A percentile compares a stretch with the other conserved stretches of the same genome.
Evolutionary conservation across 2,329 filamentous ascomycete genomes (phyloP).

Genomic region (Tolypocladium amazonense): DNA sequence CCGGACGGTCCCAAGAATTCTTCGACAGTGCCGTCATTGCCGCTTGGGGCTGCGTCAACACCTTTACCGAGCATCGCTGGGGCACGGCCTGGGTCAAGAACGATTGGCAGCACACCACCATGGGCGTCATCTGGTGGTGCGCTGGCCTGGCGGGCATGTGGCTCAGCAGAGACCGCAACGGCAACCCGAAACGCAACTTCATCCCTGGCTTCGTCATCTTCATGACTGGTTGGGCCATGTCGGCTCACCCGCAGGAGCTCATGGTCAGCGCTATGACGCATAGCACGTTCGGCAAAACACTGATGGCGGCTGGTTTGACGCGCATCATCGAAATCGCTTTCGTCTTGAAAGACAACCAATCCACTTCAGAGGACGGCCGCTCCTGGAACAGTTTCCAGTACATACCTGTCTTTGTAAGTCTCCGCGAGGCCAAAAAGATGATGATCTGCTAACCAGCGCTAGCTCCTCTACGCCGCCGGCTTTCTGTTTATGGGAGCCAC

Average conservation of each 20-base stretch:
- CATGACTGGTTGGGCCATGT: conserved; percentile 94
- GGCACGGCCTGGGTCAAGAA: conserved; percentile 81
- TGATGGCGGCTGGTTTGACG: conserved; percentile 80
- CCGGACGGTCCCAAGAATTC: conserved; percentile 88
- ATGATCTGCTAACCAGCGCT: conserved; percentile 4
- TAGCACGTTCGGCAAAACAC: conserved; percentile 80
- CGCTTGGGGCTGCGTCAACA: conserved; percentile 94
- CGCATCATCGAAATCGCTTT: conserved; percentile 90
- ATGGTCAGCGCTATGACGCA: conserved; percentile 83
- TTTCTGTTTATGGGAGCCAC: conserved; percentile 98
- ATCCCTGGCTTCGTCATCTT: conserved; percentile 86
- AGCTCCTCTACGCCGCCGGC: conserved; percentile 85
- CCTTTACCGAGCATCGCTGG: conserved; percentile 96
- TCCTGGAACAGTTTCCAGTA: conserved; percentile 54
- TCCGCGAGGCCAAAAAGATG: neutral
- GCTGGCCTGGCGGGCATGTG: conserved; percentile 86
- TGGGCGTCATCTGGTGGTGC: conserved; percentile 99
- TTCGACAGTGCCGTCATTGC: conserved; percentile 89
- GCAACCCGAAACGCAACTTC: conserved; percentile 82
- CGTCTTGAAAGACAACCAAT: conserved; percentile 62
- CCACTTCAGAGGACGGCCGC: conserved; percentile 54
- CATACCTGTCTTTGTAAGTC: conserved; percentile 45
- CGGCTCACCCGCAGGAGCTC: conserved; percentile 74
- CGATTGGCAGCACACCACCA: conserved; percentile 95
- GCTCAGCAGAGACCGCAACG: conserved; percentile 76